Base-by-base conservation (phyloP, 2,329 filamentous ascomycete genomes). In the Monosporascus sp. region DNA sequence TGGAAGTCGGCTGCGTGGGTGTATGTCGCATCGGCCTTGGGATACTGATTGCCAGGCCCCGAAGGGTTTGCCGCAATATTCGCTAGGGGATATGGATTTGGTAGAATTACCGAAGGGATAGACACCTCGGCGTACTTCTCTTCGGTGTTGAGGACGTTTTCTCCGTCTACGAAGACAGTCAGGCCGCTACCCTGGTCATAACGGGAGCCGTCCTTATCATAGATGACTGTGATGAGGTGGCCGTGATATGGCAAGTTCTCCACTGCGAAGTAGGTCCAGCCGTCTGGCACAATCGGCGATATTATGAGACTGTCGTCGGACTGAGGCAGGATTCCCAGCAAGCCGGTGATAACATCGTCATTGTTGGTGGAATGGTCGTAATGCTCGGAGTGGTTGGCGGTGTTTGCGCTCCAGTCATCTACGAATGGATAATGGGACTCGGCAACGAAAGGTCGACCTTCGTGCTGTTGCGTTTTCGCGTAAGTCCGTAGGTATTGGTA, bases 341-440 rank as follows among this genome's bases (percentile, higher is more conserved):
- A 61, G 2, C 73, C 71, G 7, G 73, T 71, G 47, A 76, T 69
- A 5, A 76, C 65, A 52, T 75, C 72, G 60, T 76, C 72, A 24
- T 73, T 67, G 55, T 73, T 72, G 1, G 72, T 75, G 0, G 72
- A 75, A 56, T 76, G 74, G 51, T 71, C 65, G 57, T 76, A 76
- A 57, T 75, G 65, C 57, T 74, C 72, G 2, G 64, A 68, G 49
- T 73, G 71, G 50, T 73, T 72, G n/a, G 55, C 56, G 11, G 59
- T 54, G 53, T 74, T 69, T 17, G 65, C 64, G 51, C 59, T 67
- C 68, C 73, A 74, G 15, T 54, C 49, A 48, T 73, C 61, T 1
- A 65, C 52, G 18, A 68, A 66, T 2, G 72, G 72, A 52, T 72
- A 69, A 55, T 76, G 74, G 2, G 70, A 72, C 52, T 76, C 73